Conservation (phyloP, 768 basidiomycete species). For the Podaxis sp. region DNA sequence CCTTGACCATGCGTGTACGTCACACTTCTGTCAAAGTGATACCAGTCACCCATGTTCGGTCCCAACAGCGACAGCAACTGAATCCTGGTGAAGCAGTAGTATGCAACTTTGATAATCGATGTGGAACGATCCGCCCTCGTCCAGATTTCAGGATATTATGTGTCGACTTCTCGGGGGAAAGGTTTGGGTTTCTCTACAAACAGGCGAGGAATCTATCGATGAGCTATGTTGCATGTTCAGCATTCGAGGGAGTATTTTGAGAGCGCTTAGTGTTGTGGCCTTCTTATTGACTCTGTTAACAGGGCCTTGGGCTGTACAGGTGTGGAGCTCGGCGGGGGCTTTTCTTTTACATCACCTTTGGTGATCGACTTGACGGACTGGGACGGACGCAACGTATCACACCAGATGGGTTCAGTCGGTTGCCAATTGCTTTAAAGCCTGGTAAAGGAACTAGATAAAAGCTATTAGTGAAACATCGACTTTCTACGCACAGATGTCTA, state of each 20-base stretch:
- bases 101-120: neutral
- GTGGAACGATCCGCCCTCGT: neutral
- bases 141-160: neutral
- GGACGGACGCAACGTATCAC: neutral
- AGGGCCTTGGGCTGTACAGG: neutral
- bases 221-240: neutral
- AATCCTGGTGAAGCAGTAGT: neutral
- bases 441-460: neutral
- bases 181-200: neutral
- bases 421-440: neutral
- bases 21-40: neutral
- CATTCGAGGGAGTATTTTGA: neutral
- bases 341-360: neutral
- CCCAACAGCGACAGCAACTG: neutral
- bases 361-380: neutral
- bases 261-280: neutral
- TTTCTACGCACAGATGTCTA: too few species aligned
- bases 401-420: neutral
- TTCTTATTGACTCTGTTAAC: neutral
- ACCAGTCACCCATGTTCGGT: neutral
- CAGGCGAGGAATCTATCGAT: neutral
- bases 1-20: neutral
- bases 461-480: too few species aligned
- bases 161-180: neutral
- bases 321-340: neutral